These are phyloP conservation scores for Dalbergia cochinchinensis DNA, from an alignment of 306 rosid species.

Conservation along the genomic window DNA sequence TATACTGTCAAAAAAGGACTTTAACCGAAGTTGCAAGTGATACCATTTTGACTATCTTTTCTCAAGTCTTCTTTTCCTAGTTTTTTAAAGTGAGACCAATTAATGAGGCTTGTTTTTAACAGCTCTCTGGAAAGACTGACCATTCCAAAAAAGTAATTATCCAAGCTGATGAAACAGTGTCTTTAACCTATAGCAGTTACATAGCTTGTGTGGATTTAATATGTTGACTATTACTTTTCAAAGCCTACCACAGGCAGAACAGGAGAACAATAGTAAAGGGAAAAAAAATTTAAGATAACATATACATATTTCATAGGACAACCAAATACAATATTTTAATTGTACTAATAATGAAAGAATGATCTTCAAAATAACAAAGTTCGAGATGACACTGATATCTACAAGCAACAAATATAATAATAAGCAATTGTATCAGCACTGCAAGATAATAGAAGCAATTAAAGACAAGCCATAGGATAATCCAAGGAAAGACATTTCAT, in stretches of 20 bases:
- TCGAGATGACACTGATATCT: background rate
- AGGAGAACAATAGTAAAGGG: constrained; percentile 3
- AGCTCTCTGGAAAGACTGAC: constrained; percentile 26
- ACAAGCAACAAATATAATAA: constrained; percentile 4
- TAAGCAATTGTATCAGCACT: background rate
- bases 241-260: background rate
- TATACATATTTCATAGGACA: background rate
- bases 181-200: background rate
- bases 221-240: constrained; percentile 15
- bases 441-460: constrained; percentile 18
- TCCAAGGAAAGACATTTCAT: background rate
- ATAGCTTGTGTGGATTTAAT: constrained; percentile 2
- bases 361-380: constrained; percentile 16
- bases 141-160: constrained; percentile 8
- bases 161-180: background rate
- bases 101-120: background rate
- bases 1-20: background rate
- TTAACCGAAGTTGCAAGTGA: background rate
- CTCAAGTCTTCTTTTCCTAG: background rate
- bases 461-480: background rate
- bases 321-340: background rate
- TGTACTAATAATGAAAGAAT: background rate
- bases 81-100: background rate
- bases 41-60: background rate
- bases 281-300: background rate